Conservation (phyloP, 2,329 filamentous ascomycete species). For the Cladorrhinum sp. region DNA sequence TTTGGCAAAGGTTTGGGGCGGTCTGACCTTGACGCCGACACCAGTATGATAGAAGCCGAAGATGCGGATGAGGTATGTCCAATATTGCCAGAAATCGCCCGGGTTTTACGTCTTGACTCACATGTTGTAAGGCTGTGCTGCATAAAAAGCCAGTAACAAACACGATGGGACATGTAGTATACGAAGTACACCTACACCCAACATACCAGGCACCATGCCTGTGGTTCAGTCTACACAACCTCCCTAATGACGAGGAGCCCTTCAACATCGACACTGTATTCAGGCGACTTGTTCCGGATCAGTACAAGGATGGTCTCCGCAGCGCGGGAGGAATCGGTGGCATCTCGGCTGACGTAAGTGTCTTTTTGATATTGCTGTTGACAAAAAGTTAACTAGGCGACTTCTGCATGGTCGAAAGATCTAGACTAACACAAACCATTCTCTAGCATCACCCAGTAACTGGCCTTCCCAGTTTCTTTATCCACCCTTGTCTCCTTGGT, state of each 20-base stretch:
- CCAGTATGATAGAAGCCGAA: conserved; percentile 50
- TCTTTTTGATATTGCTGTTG: conserved; percentile 24
- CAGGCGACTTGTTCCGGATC: conserved; percentile 64
- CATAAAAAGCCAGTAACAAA: conserved; percentile 7
- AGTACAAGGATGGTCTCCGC: conserved; percentile 60
- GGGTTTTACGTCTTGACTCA: not conserved
- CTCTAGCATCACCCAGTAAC: conserved; percentile 77
- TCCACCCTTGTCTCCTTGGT: conserved; percentile 88
- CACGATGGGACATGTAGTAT: conserved; percentile 53
- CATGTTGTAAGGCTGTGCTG: conserved; percentile 15
- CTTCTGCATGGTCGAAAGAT: conserved; percentile 24
- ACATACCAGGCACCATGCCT: conserved; percentile 73
- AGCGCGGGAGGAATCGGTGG: conserved; percentile 64
- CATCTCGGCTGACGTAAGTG: conserved; percentile 72
- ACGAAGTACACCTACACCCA: conserved; percentile 72
- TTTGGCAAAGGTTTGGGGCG: conserved; percentile 31
- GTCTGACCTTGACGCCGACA: conserved; percentile 35
- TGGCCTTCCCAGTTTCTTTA: conserved; percentile 76
- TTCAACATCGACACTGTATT: conserved; percentile 69
- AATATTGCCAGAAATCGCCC: not conserved
- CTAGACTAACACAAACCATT: conserved; percentile 43
- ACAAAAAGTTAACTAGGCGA: conserved; percentile 30
- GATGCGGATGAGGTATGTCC: conserved; percentile 49
- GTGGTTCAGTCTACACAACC: conserved; percentile 67
- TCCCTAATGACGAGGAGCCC: conserved; percentile 53